Evolutionary conservation across 2,329 filamentous ascomycete genomes (phyloP).

Genomic region (Xylaria sp.): DNA sequence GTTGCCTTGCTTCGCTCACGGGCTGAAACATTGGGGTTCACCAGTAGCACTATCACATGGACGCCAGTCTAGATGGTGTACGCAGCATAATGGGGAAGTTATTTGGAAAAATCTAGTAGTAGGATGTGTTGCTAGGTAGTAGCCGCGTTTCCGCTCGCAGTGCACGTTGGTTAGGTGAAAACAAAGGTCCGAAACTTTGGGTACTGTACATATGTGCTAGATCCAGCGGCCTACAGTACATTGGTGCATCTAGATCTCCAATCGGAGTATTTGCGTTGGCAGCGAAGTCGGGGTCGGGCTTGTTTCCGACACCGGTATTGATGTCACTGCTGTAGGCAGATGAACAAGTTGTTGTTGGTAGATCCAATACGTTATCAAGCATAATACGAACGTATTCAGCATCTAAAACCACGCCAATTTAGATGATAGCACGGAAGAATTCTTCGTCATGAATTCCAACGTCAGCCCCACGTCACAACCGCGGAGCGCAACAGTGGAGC

Average conservation of each 20-base stretch:
- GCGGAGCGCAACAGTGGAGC: conserved; percentile 10
- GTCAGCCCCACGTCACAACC: conserved; percentile 24
- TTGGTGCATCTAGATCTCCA: conserved; percentile 1
- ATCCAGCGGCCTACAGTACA: conserved; percentile 1
- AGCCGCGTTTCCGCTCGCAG: neutral
- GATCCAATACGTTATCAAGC: neutral
- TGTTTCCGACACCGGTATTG: neutral
- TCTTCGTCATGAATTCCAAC: neutral
- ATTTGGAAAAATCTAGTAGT: neutral
- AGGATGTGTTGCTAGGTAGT: neutral
- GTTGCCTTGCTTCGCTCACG: neutral
- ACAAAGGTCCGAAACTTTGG: neutral
- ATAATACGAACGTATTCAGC: no score
- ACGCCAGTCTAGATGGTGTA: neutral
- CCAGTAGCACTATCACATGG: neutral
- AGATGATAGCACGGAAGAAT: conserved; percentile 15
- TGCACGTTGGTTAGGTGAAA: neutral
- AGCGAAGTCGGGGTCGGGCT: no score
- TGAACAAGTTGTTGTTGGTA: neutral
- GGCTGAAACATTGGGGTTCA: conserved; percentile 8
- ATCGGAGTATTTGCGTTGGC: neutral
- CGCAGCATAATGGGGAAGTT: conserved; percentile 4
- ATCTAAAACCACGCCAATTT: neutral
- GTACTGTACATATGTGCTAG: neutral
- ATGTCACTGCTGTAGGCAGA: neutral